Conservation (phyloP, 768 basidiomycete species). For the Trametes cingulata region DNA sequence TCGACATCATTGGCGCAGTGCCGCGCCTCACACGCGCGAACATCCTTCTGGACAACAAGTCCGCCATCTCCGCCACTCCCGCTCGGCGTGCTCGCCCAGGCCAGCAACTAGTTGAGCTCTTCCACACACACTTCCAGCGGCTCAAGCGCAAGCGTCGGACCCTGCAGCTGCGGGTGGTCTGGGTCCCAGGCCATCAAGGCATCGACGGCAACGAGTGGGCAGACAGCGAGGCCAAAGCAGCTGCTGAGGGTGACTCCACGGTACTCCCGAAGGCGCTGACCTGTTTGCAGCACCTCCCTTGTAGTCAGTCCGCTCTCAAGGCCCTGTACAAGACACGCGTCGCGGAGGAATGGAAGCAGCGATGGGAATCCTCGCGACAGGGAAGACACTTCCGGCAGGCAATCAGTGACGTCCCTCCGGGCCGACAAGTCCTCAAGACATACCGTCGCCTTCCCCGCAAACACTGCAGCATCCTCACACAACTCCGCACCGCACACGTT, state of each 20-base stretch:
- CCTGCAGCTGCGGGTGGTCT: not conserved
- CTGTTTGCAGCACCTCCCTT: not conserved
- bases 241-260: constrained; percentile 13
- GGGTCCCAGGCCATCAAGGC: constrained; percentile 24
- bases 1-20: not conserved
- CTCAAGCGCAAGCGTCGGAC: not conserved
- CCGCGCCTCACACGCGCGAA: not conserved
- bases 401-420: not conserved
- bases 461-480: constrained; percentile 26
- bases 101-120: not conserved
- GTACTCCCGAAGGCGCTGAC: not conserved
- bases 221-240: constrained; percentile 28
- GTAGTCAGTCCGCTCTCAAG: not conserved
- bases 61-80: not conserved
- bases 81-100: not conserved
- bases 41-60: not conserved
- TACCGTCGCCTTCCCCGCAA: not conserved
- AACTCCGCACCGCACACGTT: constrained; percentile 35
- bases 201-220: constrained; percentile 27
- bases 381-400: not conserved
- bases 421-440: not conserved
- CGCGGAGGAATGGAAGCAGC: not conserved
- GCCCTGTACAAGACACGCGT: not conserved
- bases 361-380: not conserved
- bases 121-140: not conserved